Conservation (phyloP, 169 alveolate species). For the Plasmodium ovale region DNA sequence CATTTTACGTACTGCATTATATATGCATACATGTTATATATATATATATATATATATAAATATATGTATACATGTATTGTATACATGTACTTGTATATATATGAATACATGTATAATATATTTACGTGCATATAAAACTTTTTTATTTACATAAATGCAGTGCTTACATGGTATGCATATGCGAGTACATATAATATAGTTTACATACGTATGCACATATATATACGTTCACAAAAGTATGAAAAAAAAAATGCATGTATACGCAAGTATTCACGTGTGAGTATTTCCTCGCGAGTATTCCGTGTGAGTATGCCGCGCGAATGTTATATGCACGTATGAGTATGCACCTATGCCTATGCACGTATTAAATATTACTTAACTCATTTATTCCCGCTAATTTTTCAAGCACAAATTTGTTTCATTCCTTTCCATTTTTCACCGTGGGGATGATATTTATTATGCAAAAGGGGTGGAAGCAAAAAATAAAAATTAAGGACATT, state of each 20-base stretch:
- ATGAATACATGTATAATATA: neutral
- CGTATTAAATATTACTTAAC: too few species aligned
- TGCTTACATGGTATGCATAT: neutral
- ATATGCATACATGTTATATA: neutral
- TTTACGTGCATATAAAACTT: neutral
- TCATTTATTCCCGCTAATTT: too few species aligned
- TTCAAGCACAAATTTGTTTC: too few species aligned
- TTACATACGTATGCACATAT: neutral
- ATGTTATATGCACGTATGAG: too few species aligned
- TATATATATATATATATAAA: neutral
- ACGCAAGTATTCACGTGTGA: neutral
- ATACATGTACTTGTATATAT: neutral
- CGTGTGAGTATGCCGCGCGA: too few species aligned
- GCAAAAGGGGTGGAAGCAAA: too few species aligned
- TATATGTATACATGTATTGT: neutral
- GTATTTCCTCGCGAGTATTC: neutral
- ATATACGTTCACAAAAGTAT: neutral
- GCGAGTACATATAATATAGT: too few species aligned
- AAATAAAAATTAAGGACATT: too few species aligned
- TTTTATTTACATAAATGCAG: neutral
- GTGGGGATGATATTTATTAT: too few species aligned
- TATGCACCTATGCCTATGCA: too few species aligned
- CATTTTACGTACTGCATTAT: neutral
- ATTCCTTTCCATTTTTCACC: too few species aligned
- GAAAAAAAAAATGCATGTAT: neutral